Base-by-base conservation (phyloP, 768 basidiomycete genomes). In the Phanerochaete sordida region DNA sequence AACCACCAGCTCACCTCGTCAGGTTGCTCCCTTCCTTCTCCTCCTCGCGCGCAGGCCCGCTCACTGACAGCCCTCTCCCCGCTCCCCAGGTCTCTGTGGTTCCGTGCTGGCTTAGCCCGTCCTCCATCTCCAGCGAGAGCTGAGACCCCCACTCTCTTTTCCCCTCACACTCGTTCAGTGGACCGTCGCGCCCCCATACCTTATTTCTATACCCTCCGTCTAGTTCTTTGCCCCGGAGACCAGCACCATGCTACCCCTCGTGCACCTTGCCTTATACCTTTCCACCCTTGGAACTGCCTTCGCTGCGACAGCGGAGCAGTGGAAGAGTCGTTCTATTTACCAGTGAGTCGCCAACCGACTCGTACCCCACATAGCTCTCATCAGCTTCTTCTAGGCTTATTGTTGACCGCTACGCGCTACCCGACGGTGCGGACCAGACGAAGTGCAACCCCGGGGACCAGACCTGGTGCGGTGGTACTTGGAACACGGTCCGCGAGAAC, bases 391-490 rank as follows among this genome's bases (percentile, higher is more conserved):
- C 3, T 48, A 88, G 87, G 70, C 68, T 90, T 61, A 81, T 92
- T 57, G 86, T 84, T 2, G 90, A 93, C 71, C 86, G 91, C 44
- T 94, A 83, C 69, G 89, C 91, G 19, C 79, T 90, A 12, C 83
- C 86, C 9, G 67, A 75, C 0, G 81, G 81, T n/a, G 75, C 83
- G 0, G 75, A 80, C 68, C 71, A 74, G 33, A 80, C 74, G 59
- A 68, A 77, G 52, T 92, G 90, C 69, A 77, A 88, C 65, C 79
- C 84, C 4, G 76, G 71, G 27, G 69, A 77, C 23, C 87, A 84
- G 68, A 87, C 86, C 0, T 91, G 84, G 79, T 94, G 91, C 62
- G 92, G 92, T n/a, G 91, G 92, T 5, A 91, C 86, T n/a, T 93
- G 90, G 89, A 84, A 82, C 55, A 78, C 84, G 9, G 82, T 93